These are phyloP conservation scores for Annulohypoxylon nitens DNA, from an alignment of 495 filamentous ascomycete genomes.

Conservation along the genomic window DNA sequence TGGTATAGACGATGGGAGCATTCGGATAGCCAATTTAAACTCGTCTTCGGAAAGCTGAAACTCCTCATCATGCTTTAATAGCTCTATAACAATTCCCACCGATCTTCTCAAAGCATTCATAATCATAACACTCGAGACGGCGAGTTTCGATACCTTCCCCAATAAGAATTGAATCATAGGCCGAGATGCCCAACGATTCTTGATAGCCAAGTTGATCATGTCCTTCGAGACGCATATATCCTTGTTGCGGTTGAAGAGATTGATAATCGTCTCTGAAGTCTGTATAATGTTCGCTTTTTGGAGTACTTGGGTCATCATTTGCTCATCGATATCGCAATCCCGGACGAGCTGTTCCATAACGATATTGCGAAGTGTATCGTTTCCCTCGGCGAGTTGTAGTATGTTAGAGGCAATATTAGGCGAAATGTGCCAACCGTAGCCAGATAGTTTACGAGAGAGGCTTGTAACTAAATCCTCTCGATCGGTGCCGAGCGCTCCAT, in stretches of 20 bases:
- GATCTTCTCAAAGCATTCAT: background rate
- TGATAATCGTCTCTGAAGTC: background rate
- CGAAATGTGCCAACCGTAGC: background rate
- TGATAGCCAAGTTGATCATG: background rate
- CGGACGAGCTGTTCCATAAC: background rate
- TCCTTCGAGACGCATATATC: background rate
- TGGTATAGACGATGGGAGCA: background rate
- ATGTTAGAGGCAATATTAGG: background rate
- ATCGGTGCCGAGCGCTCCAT: background rate
- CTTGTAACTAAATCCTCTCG: background rate
- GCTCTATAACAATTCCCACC: background rate
- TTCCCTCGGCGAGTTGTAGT: background rate
- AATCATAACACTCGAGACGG: background rate
- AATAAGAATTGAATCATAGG: background rate
- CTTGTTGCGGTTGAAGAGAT: constrained; percentile 1
- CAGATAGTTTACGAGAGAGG: background rate
- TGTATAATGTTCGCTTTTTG: background rate
- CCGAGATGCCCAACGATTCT: background rate
- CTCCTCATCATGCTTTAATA: background rate
- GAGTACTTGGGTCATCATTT: constrained; percentile 2
- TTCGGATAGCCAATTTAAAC: background rate
- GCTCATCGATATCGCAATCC: background rate
- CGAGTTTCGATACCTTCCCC: background rate
- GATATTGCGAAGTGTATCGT: background rate
- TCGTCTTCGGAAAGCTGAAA: background rate